Evolutionary conservation across 1,284 basidiomycete species (phyloP).

Genomic region (Singerocomus rubriflavus): DNA sequence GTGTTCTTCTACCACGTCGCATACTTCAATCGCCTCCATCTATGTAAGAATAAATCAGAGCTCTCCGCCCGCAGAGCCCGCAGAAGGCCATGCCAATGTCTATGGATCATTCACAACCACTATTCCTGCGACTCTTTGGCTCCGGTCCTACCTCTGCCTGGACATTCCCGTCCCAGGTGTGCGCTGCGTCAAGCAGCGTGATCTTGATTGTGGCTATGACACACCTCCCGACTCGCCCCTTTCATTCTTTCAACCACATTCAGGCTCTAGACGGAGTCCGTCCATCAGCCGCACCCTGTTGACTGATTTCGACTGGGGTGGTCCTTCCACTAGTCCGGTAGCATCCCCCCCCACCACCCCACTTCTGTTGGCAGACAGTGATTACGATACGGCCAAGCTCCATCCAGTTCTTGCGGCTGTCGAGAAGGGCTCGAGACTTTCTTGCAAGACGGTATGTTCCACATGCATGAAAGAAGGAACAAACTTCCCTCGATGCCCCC

Average conservation of each 20-base stretch:
- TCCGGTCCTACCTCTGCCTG: constrained; percentile 22
- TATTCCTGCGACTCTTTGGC: constrained; percentile 26
- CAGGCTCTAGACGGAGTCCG: constrained; percentile 27
- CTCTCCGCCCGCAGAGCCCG: constrained; percentile 29
- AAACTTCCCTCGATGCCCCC: constrained; percentile 64
- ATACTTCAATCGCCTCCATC: constrained; percentile 32
- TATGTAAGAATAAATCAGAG: constrained; percentile 30
- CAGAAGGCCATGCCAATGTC: constrained; percentile 34
- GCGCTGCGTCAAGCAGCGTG: constrained; percentile 4
- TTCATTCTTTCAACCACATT: constrained; percentile 15
- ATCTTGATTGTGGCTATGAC: constrained; percentile 23
- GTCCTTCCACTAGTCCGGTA: background rate
- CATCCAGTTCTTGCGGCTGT: constrained; percentile 52
- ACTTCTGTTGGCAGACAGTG: constrained; percentile 25
- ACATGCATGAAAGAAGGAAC: constrained; percentile 55
- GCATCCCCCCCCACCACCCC: constrained; percentile 20
- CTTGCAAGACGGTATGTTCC: constrained; percentile 45
- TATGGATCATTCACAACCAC: constrained; percentile 50
- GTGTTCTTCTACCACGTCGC: constrained; percentile 26
- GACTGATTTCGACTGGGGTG: constrained; percentile 17
- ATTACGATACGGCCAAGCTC: constrained; percentile 28
- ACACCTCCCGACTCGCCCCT: constrained; percentile 33
- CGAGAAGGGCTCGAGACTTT: constrained; percentile 55
- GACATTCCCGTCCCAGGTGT: constrained; percentile 17
- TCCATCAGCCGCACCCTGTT: constrained; percentile 38